These are phyloP conservation scores for Isabelozyma heimii DNA, from an alignment of 805 yeast species.

Conservation along the genomic window DNA sequence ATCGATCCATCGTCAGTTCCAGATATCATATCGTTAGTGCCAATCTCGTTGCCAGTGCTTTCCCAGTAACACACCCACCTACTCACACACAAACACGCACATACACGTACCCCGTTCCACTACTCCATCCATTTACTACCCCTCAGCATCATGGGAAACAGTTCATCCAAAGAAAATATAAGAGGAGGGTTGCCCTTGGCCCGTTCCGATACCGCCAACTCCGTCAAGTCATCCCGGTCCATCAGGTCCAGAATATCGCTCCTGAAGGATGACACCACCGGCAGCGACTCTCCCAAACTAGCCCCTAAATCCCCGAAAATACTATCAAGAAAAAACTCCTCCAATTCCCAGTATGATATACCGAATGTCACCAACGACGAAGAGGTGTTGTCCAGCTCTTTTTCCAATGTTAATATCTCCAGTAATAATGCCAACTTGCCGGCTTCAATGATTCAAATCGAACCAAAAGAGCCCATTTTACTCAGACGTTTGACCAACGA, in stretches of 20 bases:
- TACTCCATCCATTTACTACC: background rate
- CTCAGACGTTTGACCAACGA: slow-evolving; percentile 51
- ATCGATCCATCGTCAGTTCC: no score
- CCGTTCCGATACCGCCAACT: slow-evolving; percentile 53
- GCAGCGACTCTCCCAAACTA: slow-evolving; percentile 15
- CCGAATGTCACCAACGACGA: slow-evolving; percentile 4
- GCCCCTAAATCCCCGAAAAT: slow-evolving; percentile 27
- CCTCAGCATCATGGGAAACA: slow-evolving; percentile 45
- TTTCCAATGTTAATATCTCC: slow-evolving; percentile 5
- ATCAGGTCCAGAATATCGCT: slow-evolving; percentile 36
- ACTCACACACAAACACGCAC: no score
- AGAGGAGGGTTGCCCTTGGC: slow-evolving; percentile 43
- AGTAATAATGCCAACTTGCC: slow-evolving; percentile 41
- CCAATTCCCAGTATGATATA: slow-evolving; percentile 4
- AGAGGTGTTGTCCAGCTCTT: slow-evolving; percentile 9
- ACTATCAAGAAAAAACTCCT: slow-evolving; percentile 29
- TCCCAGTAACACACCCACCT: no score
- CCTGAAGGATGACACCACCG: background rate
- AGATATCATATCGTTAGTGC: no score
- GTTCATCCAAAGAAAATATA: slow-evolving; percentile 39
- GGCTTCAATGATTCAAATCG: slow-evolving; percentile 66
- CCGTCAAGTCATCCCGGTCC: slow-evolving; percentile 48
- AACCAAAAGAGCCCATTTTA: slow-evolving; percentile 73
- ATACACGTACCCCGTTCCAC: background rate
- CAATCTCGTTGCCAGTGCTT: no score